Base-by-base conservation (phyloP, 2,329 filamentous ascomycete species). In the Ilyonectria mors-panacis region DNA sequence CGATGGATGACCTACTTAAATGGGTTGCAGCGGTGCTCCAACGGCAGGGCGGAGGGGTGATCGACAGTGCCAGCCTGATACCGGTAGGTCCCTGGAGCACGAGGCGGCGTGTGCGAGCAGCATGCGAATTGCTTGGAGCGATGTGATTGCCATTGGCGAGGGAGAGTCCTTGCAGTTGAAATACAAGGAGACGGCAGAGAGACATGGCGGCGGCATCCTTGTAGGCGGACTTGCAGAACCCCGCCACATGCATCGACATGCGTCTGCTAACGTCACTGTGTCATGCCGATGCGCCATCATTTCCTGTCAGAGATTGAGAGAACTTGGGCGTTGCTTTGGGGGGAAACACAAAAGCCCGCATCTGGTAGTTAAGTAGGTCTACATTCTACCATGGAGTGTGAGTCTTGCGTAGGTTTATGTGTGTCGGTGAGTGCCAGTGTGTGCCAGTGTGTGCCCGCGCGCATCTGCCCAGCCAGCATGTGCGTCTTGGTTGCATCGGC, bases 191-290 rank as follows among this genome's bases (percentile, higher is more conserved):
- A 26, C 19, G 10, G 17, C 37, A 5, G 57, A 30, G 21, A 17
- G 33, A 55, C 39, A 64, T 42, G 56, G 15, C 37, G 37, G 15
- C 28, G 26, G 35, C n/a, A 61, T 39, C 44, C 51, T 55, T 60
- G 57, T 45, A 60, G 44, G 44, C 28, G 28, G 45, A 45, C 44
- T 5, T 6, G 9, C 50, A 23, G 57, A 54, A 55, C 63, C 63
- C 63, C 63, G 63, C 50, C 54, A 51, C 28, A 35, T 60, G 56
- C 63, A 65, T 65, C 42, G 15, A 13, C 17, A n/a, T 17, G 39
- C 17, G 17, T n/a, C 39, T 15, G 7, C 39, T 8, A 42, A 42
- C 39, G n/a, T n/a, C 15, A 42, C 13, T 7, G 39, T n/a, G n/a
- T 6, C 39, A 17, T n/a, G 5, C n/a, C 15, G 3, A n/a, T 42